phyloP scores from a whole-genome alignment of 2,329 filamentous ascomycete genomes.

The Apiospora sp. region DNA sequence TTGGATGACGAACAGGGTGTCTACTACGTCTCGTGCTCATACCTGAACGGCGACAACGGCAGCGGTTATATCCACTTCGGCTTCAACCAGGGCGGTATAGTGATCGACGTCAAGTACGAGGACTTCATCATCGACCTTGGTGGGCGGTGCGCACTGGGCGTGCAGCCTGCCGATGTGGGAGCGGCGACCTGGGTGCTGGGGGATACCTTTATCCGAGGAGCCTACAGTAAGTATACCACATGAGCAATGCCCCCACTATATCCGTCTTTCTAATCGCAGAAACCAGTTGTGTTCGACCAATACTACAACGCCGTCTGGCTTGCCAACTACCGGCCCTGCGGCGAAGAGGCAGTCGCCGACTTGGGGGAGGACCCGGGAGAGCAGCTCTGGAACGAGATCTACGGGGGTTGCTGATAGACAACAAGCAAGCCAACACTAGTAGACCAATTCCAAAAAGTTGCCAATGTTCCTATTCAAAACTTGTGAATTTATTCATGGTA shows the following conservation, averaged over 20 bases:
- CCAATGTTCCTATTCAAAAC: background rate
- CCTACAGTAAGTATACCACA: slow-evolving; percentile 47
- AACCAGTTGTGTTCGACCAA: slow-evolving; percentile 49
- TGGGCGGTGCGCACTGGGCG: slow-evolving; percentile 45
- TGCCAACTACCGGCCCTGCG: slow-evolving; percentile 48
- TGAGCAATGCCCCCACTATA: too few species aligned
- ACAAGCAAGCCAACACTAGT: background rate
- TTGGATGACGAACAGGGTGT: slow-evolving; percentile 38
- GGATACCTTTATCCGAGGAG: slow-evolving; percentile 48
- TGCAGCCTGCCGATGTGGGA: slow-evolving; percentile 45
- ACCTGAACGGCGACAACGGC: slow-evolving; percentile 40
- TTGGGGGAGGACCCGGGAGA: slow-evolving; percentile 43
- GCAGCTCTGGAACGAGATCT: slow-evolving; percentile 40
- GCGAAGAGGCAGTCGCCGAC: slow-evolving; percentile 43
- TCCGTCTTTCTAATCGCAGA: slow-evolving; percentile 29
- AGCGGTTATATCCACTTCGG: slow-evolving; percentile 53
- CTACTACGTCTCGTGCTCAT: slow-evolving; percentile 47
- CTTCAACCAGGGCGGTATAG: slow-evolving; percentile 50
- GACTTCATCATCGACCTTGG: slow-evolving; percentile 52
- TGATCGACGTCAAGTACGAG: slow-evolving; percentile 53
- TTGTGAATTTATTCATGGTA: background rate
- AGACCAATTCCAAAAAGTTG: background rate
- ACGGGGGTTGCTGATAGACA: slow-evolving; percentile 41
- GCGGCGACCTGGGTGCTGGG: slow-evolving; percentile 46
- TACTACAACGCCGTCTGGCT: slow-evolving; percentile 48